phyloP scores from a whole-genome alignment of 257 asterid genomes.

The Solanum verrucosum region DNA sequence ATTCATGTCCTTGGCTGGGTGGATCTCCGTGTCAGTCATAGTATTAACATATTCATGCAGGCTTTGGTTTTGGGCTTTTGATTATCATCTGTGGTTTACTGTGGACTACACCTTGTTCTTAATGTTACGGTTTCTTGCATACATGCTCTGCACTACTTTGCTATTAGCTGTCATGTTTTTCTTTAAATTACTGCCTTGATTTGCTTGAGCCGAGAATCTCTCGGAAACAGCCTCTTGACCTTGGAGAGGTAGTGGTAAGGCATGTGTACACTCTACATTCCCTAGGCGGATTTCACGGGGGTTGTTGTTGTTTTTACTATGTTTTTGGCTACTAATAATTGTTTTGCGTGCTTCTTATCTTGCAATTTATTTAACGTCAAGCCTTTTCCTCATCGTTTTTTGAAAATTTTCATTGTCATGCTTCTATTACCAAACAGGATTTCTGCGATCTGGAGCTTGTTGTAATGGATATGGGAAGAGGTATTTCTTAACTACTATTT shows the following conservation, averaged over 20 bases:
- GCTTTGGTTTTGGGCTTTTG: background rate
- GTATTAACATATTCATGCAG: background rate
- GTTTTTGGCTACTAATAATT: background rate
- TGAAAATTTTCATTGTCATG: slow-evolving; percentile 6
- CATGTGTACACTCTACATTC: background rate
- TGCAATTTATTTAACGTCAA: slow-evolving; percentile 2
- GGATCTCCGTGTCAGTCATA: background rate
- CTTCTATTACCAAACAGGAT: slow-evolving; percentile 35
- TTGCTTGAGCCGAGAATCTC: background rate
- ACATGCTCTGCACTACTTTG: background rate
- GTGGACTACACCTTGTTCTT: background rate
- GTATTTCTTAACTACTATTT: slow-evolving; percentile 23
- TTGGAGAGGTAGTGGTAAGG: background rate
- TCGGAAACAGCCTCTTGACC: background rate
- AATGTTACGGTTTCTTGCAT: background rate
- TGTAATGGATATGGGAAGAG: slow-evolving; percentile 65
- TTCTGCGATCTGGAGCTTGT: slow-evolving; percentile 59
- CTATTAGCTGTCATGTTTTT: background rate
- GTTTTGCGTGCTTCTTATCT: background rate
- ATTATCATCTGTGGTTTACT: background rate
- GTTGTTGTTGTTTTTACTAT: background rate
- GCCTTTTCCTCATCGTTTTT: slow-evolving; percentile 3
- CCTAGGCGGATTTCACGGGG: background rate
- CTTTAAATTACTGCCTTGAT: background rate
- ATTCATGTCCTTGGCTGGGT: background rate